These are phyloP conservation scores for Apophysomyces sp. DNA, from an alignment of 371 early-diverging fungal species.

Conservation along the genomic window DNA sequence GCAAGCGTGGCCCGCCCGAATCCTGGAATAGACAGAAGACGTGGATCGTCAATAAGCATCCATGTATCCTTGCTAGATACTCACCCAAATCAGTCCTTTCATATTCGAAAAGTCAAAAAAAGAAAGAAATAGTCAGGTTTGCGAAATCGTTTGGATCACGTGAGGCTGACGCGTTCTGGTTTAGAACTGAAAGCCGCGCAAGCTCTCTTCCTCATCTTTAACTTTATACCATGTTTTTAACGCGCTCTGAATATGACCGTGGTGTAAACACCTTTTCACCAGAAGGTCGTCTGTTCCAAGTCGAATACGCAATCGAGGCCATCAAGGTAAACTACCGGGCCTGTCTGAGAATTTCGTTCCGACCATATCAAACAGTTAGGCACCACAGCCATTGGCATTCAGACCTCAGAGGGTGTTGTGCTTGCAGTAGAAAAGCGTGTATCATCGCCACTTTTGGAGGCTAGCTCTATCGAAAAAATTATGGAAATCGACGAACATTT, in stretches of 20 bases:
- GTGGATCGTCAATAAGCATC: no score
- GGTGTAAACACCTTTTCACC: constrained; percentile 99
- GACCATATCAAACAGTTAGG: constrained; percentile 68
- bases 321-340: constrained; percentile 79
- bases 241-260: constrained; percentile 95
- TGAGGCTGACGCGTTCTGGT: no score
- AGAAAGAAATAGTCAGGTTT: no score
- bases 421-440: constrained; percentile 97
- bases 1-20: no score
- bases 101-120: no score
- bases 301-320: constrained; percentile 99
- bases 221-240: constrained; percentile 60
- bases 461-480: constrained; percentile 95
- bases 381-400: constrained; percentile 96
- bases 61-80: no score
- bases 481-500: constrained; percentile 94
- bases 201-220: background rate
- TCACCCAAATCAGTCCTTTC: no score
- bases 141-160: no score
- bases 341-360: background rate
- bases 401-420: constrained; percentile 91
- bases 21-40: no score
- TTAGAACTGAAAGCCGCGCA: no score
- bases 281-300: constrained; percentile 98
- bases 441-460: constrained; percentile 89